Base-by-base conservation (phyloP, 2,329 filamentous ascomycete genomes). In the Rhynchosporium graminicola region DNA sequence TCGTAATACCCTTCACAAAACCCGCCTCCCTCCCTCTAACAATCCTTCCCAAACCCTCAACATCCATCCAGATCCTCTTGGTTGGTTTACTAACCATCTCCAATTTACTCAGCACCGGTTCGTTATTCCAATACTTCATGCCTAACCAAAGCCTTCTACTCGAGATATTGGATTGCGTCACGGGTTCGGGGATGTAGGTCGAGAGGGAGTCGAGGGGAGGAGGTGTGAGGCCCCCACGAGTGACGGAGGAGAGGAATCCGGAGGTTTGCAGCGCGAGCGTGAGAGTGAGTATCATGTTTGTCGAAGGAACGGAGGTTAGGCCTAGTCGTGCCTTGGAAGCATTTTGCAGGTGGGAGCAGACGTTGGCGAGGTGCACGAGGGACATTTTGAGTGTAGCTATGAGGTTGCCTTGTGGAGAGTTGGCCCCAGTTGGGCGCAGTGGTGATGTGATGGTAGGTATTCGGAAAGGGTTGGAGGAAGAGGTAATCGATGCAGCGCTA, bases 291-390 rank as follows among this genome's bases (percentile, higher is more conserved):
- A 89, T 85, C 64, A 89, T 78, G 67, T 87, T 87, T 31, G 85
- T 84, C 70, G 86, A 83, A 45, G 87, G 86, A 62, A 91, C 84
- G 46, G 87, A 89, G 8, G 88, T 90, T 28, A 89, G 77, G 65
- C 85, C 86, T 12, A 91, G 80, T 3, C 87, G 87, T 12, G 86
- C 87, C 71, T 85, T 85, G 50, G 86, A 88, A 70, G 86, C 87
- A 77, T 91, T 91, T 76, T 90, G 87, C 62, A 91, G 79, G 75
- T 91, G 88, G 57, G 88, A 89, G 78, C 87, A 90, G 72, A 90
- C 82, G 76, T 89, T 77, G 64, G 87, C 80, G 72, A 91, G 85
- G 74, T 87, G 84, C 74, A 87, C 84, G 76, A 91, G 86, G 70
- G 87, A 90, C 88, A 91, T 90, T 52, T 46, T 66, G 61, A 28